phyloP scores from a whole-genome alignment of 306 rosid species.

The Purshia tridentata region DNA sequence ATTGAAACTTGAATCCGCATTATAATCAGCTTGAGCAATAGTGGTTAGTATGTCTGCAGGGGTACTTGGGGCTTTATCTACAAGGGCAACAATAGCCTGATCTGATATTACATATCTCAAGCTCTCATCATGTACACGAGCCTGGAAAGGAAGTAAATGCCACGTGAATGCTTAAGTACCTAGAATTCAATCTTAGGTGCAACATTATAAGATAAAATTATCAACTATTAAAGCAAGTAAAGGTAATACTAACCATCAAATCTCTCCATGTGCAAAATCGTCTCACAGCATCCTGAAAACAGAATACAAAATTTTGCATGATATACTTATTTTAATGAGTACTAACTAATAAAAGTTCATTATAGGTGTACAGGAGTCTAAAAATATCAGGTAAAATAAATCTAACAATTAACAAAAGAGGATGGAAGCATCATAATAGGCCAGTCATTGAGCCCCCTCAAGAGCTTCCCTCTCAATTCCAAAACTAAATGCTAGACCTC shows the following conservation, averaged over 20 bases:
- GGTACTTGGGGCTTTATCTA: slow-evolving; percentile 47
- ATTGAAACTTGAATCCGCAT: slow-evolving; percentile 47
- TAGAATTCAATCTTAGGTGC: background rate
- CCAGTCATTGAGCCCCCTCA: background rate
- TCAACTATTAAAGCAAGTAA: background rate
- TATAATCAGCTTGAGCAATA: slow-evolving; percentile 60
- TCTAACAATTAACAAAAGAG: background rate
- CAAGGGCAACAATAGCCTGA: slow-evolving; percentile 77
- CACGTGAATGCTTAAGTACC: slow-evolving; percentile 27
- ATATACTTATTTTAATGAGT: background rate
- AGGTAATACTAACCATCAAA: slow-evolving; percentile 68
- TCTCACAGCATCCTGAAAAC: slow-evolving; percentile 66
- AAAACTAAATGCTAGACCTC: background rate
- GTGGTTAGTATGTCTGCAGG: slow-evolving; percentile 41
- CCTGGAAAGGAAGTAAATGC: slow-evolving; percentile 59
- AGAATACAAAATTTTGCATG: slow-evolving; percentile 20
- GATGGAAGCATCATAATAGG: slow-evolving; percentile 5
- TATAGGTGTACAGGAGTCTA: background rate
- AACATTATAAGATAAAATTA: background rate
- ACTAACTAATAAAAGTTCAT: background rate
- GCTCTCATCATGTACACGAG: slow-evolving; percentile 94
- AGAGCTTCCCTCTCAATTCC: background rate
- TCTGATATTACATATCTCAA: slow-evolving; percentile 78
- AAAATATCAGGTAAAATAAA: background rate
- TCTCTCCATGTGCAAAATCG: slow-evolving; percentile 87